These are phyloP conservation scores for Globisporangium splendens DNA, from an alignment of 352 stramenopile species.

Conservation along the genomic window DNA sequence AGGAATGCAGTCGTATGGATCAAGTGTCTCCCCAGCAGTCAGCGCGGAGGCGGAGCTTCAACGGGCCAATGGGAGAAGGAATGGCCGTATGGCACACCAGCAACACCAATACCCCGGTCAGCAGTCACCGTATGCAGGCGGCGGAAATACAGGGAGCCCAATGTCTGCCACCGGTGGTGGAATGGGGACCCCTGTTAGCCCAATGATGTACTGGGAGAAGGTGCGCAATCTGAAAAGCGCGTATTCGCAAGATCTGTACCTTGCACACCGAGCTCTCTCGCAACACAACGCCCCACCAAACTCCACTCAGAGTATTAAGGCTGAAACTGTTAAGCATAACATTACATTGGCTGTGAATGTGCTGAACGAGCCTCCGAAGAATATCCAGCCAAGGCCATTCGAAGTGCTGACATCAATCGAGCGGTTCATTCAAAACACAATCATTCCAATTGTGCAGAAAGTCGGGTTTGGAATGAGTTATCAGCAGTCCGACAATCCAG, in stretches of 20 bases:
- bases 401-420: constrained; percentile 79
- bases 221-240: constrained; percentile 49
- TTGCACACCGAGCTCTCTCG: constrained; percentile 63
- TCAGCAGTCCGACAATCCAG: constrained; percentile 10
- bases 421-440: constrained; percentile 72
- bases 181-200: constrained; percentile 22
- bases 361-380: constrained; percentile 42
- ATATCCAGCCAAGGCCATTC: constrained; percentile 49
- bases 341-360: constrained; percentile 70
- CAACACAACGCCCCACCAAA: constrained; percentile 62
- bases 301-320: constrained; percentile 62
- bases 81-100: constrained; percentile 15
- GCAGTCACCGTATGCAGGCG: constrained; percentile 19
- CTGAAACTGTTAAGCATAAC: constrained; percentile 79
- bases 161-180: constrained; percentile 14
- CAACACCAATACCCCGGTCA: constrained; percentile 20
- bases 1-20: constrained; percentile 12
- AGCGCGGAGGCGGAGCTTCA: constrained; percentile 51
- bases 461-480: constrained; percentile 26
- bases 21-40: constrained; percentile 22
- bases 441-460: constrained; percentile 74
- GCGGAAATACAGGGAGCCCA: constrained; percentile 8
- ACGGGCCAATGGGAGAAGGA: constrained; percentile 36
- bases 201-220: constrained; percentile 69
- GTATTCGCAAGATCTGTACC: constrained; percentile 42